Evolutionary conservation across 2,329 filamentous ascomycete genomes (phyloP), one percentile per base, ranked within the genome.

Genomic region (Curvularia hawaiiensis): DNA sequence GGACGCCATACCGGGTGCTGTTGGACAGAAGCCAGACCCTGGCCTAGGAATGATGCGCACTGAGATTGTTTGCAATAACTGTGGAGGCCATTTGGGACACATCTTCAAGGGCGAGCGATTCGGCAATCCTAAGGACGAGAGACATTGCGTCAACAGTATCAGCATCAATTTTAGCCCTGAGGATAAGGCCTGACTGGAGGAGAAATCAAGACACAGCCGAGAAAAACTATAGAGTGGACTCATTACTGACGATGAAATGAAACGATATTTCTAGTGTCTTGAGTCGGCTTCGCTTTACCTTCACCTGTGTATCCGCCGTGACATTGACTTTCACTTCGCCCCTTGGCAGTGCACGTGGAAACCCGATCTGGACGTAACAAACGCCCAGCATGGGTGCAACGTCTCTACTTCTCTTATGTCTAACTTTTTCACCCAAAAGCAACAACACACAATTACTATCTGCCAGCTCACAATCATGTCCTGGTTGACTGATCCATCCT

Each of bases 131-230:
- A 98, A 93, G 20, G 90, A 99, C 75, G 95, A 99, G 85, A 85
- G 95, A 60, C 95, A 99, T 80, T 99, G 95, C 73, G 95, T 99
- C 57, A 99, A 98, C 75, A 95, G 91, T 71, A 80, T 98, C 52
- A 96, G 91, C 74, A 80, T 98, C 78, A 95, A 88, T 68, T 98
- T 99, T 73, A 84, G 83, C 1, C 83, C 90, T 48, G 88, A 91
- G 61, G 88, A 91, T 55, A 79, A 80, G 35, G 63, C 63, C 43
- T 63, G 87, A 90, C 39, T 31, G 8, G 12, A 24, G n/a, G 26
- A 30, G 3, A 18, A 31, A 10, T n/a, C 10, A 2, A 18, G 3
- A 22, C 20, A 7, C 12, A 44, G 39, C 20, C 18, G 41, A 35
- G 20, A 9, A 24, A 28, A 35, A 20, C 47, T 65, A 54, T 58